Evolutionary conservation across 345 rosid species (phyloP).

Genomic region (Cardamine chenopodiifolia): DNA sequence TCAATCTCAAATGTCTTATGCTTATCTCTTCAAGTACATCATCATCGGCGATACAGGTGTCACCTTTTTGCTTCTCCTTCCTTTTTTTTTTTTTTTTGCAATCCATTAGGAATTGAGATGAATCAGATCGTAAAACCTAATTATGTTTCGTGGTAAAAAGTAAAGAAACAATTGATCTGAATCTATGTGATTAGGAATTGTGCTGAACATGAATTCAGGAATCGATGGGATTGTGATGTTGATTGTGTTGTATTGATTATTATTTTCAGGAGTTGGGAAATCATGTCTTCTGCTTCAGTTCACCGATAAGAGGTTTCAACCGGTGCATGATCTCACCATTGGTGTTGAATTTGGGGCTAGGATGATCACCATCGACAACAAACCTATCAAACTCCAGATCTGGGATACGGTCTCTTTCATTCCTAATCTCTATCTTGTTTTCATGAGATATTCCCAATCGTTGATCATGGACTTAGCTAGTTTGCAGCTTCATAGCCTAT

Average conservation of each 20-base stretch:
- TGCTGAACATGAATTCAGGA: not conserved
- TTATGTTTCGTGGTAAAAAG: slow-evolving; percentile 6
- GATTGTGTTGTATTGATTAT: slow-evolving; percentile 1
- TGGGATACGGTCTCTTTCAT: slow-evolving; percentile 83
- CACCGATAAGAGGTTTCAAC: slow-evolving; percentile 97
- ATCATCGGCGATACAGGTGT: slow-evolving; percentile 97
- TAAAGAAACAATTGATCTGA: not conserved
- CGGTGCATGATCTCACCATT: slow-evolving; percentile 93
- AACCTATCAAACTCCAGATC: slow-evolving; percentile 94
- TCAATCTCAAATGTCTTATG: slow-evolving; percentile 60
- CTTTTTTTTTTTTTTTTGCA: not conserved
- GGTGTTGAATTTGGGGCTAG: slow-evolving; percentile 97
- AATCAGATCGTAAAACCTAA: not conserved
- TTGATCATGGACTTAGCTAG: not conserved
- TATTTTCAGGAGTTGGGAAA: slow-evolving; percentile 80
- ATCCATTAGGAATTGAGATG: slow-evolving; percentile 10
- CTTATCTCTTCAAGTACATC: slow-evolving; percentile 95
- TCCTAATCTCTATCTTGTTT: not conserved
- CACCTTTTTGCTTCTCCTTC: not conserved
- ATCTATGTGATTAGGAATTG: not conserved
- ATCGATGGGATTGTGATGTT: not conserved
- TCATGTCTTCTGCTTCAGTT: slow-evolving; percentile 97
- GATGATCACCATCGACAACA: slow-evolving; percentile 92
- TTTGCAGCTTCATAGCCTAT: not conserved
- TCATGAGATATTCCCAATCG: too few relatives aligned